These are phyloP conservation scores for Phytophthora megakarya DNA, from an alignment of 352 stramenopile genomes.

Conservation along the genomic window DNA sequence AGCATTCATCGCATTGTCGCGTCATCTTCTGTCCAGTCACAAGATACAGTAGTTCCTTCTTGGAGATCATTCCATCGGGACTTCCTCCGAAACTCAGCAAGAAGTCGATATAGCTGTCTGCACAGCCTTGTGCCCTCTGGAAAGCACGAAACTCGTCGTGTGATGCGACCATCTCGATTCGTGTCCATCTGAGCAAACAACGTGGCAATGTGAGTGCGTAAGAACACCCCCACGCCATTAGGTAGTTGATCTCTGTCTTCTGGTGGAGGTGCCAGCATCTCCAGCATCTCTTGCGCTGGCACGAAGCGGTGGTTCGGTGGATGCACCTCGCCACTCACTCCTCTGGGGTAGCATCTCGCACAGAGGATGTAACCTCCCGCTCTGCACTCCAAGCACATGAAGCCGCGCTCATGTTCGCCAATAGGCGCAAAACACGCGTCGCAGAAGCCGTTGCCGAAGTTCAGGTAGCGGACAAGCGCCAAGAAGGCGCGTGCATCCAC, in stretches of 20 bases:
- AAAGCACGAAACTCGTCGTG: constrained; percentile 35
- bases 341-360: constrained; percentile 36
- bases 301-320: constrained; percentile 34
- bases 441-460: constrained; percentile 52
- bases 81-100: constrained; percentile 31
- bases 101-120: constrained; percentile 45
- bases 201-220: constrained; percentile 37
- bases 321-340: constrained; percentile 34
- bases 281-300: constrained; percentile 37
- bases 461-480: constrained; percentile 47
- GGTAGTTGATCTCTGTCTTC: constrained; percentile 37
- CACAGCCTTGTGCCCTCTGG: constrained; percentile 33
- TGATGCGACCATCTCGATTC: constrained; percentile 30
- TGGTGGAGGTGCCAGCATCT: constrained; percentile 34
- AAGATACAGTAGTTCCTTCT: constrained; percentile 41
- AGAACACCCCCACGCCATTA: constrained; percentile 40
- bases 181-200: constrained; percentile 37
- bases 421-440: constrained; percentile 46
- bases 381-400: constrained; percentile 44
- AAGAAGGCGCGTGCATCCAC: constrained; percentile 44
- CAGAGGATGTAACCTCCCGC: constrained; percentile 44
- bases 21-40: constrained; percentile 42
- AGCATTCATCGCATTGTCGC: constrained; percentile 42
- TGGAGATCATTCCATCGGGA: constrained; percentile 30
- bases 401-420: constrained; percentile 41